A percentile compares a stretch with the other conserved stretches of the same genome.
Evolutionary conservation across 2,329 filamentous ascomycete genomes (phyloP).

Genomic region (Epichloe baconii): DNA sequence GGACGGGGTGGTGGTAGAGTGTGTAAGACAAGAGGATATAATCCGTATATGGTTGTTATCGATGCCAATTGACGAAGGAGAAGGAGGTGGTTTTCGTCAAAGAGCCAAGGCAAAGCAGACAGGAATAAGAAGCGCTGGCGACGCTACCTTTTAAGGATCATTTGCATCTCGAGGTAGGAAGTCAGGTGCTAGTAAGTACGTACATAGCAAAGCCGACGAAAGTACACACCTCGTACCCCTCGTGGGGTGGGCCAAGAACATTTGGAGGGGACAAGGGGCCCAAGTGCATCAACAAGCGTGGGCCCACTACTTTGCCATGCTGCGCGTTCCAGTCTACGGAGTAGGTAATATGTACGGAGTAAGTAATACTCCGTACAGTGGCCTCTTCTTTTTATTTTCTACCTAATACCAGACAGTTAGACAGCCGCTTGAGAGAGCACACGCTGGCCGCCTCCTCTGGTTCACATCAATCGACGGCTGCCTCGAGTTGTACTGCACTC

Average conservation of each 20-base stretch:
- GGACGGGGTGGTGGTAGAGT: background rate
- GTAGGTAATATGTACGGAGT: background rate
- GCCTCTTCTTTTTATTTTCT: background rate
- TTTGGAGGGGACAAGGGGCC: background rate
- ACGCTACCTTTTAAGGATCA: conserved; percentile 8
- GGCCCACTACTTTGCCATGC: no score
- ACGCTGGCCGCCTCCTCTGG: background rate
- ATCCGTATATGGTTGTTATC: background rate
- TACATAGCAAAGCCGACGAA: background rate
- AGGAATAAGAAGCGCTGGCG: background rate
- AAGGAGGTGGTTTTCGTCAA: background rate
- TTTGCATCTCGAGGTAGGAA: background rate
- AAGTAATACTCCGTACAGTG: background rate
- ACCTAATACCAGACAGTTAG: no score
- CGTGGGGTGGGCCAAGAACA: conserved; percentile 4
- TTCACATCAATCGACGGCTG: background rate
- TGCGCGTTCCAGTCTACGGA: no score
- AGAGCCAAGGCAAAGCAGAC: background rate
- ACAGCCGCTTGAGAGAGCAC: no score
- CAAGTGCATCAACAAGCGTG: background rate
- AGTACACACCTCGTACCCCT: conserved; percentile 9
- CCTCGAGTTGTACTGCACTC: background rate
- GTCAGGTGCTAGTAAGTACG: background rate
- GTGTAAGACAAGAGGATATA: background rate
- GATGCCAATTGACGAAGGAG: conserved; percentile 4